Percentiles rank a stretch among this genome's conserved stretches.
phyloP scores from a whole-genome alignment of 2,329 filamentous ascomycete species.

The Stachybotrys chlorohalonatus region DNA sequence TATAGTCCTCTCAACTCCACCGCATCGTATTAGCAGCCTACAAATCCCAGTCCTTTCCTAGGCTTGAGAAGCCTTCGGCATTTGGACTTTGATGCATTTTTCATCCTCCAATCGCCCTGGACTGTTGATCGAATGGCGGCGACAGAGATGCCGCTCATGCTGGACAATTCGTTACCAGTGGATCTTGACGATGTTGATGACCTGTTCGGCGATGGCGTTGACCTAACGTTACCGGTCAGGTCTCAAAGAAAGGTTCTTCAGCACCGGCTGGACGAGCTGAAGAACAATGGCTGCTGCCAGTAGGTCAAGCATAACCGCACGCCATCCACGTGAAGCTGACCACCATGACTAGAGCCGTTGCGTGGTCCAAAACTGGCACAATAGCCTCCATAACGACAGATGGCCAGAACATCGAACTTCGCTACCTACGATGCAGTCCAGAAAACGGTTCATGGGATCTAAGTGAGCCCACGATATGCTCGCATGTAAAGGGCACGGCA shows the following conservation, averaged over 20 bases:
- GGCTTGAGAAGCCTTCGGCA: no score
- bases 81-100: background rate
- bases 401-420: constrained; percentile 61
- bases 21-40: no score
- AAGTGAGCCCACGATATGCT: constrained; percentile 58
- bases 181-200: constrained; percentile 58
- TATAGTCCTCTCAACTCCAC: no score
- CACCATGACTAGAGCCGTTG: constrained; percentile 51
- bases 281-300: constrained; percentile 71
- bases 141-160: constrained; percentile 33
- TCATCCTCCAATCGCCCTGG: background rate
- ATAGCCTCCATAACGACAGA: constrained; percentile 74
- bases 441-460: constrained; percentile 67
- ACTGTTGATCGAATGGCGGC: constrained; percentile 18
- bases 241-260: constrained; percentile 51
- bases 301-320: constrained; percentile 25
- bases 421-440: constrained; percentile 60
- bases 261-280: constrained; percentile 67
- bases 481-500: constrained; percentile 52
- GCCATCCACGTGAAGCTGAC: background rate
- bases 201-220: constrained; percentile 64
- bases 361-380: constrained; percentile 82
- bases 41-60: no score
- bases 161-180: constrained; percentile 35
- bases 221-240: constrained; percentile 42